A percentile compares a stretch with the other conserved stretches of the same genome.
Conservation (phyloP, 177 flowering plant genomes). For the Vitis hybrid region DNA sequence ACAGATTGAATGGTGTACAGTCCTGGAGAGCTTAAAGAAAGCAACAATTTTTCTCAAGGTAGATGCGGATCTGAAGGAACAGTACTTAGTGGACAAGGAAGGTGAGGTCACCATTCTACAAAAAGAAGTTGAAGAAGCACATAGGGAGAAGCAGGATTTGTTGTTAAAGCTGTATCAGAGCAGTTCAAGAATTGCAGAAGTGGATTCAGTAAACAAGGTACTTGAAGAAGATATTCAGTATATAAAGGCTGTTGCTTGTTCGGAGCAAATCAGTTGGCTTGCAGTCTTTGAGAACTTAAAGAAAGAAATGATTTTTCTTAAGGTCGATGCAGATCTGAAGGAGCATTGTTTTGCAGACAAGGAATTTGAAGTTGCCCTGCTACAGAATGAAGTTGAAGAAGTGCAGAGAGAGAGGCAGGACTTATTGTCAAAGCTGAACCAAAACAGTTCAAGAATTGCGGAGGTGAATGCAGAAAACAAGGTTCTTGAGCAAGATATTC, state of each 20-base stretch:
- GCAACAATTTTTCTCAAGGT: constrained; percentile 43
- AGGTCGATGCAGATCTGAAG: constrained; percentile 41
- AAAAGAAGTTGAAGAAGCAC: constrained; percentile 28
- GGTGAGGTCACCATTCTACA: constrained; percentile 35
- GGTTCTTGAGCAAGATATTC: constrained; percentile 30
- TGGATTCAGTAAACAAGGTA: constrained; percentile 27
- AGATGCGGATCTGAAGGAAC: constrained; percentile 43
- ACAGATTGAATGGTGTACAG: constrained; percentile 2
- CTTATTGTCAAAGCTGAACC: constrained; percentile 26
- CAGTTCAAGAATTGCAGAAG: constrained; percentile 20
- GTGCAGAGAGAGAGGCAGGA: constrained; percentile 22
- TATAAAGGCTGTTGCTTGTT: constrained; percentile 32
- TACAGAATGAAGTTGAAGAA: constrained; percentile 34
- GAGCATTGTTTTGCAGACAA: constrained; percentile 35
- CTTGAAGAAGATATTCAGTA: constrained; percentile 32
- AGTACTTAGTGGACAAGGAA: constrained; percentile 35
- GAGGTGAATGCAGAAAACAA: constrained; percentile 30
- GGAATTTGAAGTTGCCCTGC: constrained; percentile 33
- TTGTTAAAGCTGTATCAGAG: constrained; percentile 26
- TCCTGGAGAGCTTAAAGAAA: constrained; percentile 42
- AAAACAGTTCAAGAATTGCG: constrained; percentile 21
- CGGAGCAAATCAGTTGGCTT: constrained; percentile 14
- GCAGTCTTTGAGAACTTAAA: constrained; percentile 40
- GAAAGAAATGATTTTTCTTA: constrained; percentile 42
- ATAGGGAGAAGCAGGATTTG: constrained; percentile 24